Conservation (phyloP, 2,329 filamentous ascomycete genomes). For the Penicillium sp. region DNA sequence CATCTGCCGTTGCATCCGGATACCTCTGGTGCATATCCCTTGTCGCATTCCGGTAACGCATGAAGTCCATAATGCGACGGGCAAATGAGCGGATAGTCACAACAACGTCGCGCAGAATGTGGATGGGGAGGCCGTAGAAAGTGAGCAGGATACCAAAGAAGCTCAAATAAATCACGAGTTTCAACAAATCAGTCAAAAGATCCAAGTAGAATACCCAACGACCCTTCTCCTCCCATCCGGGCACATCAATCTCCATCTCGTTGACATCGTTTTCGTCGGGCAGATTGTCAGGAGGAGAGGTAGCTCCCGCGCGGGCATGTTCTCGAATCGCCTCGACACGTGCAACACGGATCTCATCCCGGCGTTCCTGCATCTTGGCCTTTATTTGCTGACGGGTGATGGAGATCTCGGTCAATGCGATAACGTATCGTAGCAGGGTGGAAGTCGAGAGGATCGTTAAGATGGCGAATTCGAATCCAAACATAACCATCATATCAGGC, state of each 20-base stretch:
- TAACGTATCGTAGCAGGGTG: conserved; percentile 72
- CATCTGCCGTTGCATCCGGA: conserved; percentile 83
- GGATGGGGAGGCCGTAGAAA: conserved; percentile 93
- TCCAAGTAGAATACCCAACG: conserved; percentile 89
- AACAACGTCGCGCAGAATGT: conserved; percentile 94
- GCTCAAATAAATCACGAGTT: conserved; percentile 79
- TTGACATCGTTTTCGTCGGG: conserved; percentile 74
- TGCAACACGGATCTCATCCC: conserved; percentile 61
- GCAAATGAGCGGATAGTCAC: conserved; percentile 89
- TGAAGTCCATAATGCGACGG: conserved; percentile 81
- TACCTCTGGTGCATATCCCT: conserved; percentile 90
- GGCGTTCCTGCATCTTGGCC: conserved; percentile 65
- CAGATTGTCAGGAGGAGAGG: conserved; percentile 44
- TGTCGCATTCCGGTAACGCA: conserved; percentile 87
- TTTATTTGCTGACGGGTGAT: conserved; percentile 73
- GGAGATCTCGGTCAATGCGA: conserved; percentile 73
- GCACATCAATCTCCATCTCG: conserved; percentile 90
- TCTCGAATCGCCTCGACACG: conserved; percentile 48
- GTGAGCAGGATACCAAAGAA: conserved; percentile 93
- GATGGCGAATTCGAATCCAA: conserved; percentile 94
- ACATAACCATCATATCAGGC: conserved; percentile 99
- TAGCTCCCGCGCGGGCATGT: conserved; percentile 37
- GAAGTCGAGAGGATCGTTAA: conserved; percentile 76
- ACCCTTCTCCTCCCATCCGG: conserved; percentile 94
- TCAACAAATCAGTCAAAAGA: conserved; percentile 82